Base-by-base conservation (phyloP, 768 basidiomycete genomes). In the Pleurotus giganteus region DNA sequence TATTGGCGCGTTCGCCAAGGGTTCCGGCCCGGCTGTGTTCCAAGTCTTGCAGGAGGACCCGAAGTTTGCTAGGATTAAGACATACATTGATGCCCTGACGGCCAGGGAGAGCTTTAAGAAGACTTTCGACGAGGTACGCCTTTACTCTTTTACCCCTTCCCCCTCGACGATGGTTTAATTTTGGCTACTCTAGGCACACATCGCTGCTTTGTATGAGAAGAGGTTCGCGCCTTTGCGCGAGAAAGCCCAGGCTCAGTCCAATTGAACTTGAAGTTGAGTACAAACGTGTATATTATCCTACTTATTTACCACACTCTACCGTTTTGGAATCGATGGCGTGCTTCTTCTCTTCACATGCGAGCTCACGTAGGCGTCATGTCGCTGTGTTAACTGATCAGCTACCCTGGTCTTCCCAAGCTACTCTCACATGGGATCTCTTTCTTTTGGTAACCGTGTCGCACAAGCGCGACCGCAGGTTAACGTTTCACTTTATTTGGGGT, bases 51-150 rank as follows among this genome's bases (percentile, higher is more conserved):
- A 71, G 54, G 13, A 7, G 83, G 83, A 0, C 66, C 61, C 42
- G 76, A 71, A 59, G 65, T 77, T 2, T 69, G 75, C 68, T n/a
- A 73, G 79, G 46, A 74, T 82, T 55, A 67, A 68, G 37, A 69
- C 75, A 57, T 88, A 86, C 59, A 69, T 67, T 23, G 63, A 67
- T 5, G 78, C 74, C 28, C 50, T 86, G 29, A 74, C 75, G 60
- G 73, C 66, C 2, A 74, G 85, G 61, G 72, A 76, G 17, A 86
- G 82, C 61, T 77, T 79, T 64, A 74, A 76, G 59, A 66, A 71
- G 21, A 87, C 83, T 0, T 86, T 81, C 53, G 68, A 82, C 55
- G 67, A 70, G 66, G 84, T 84, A 60, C n/a, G 78, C 11, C 8
- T 4, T 4, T 13, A 11, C 7, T 7, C 19, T 17, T 19, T 7